Conservation (phyloP, 1,284 basidiomycete genomes). For the Microbotryum intermedium region DNA sequence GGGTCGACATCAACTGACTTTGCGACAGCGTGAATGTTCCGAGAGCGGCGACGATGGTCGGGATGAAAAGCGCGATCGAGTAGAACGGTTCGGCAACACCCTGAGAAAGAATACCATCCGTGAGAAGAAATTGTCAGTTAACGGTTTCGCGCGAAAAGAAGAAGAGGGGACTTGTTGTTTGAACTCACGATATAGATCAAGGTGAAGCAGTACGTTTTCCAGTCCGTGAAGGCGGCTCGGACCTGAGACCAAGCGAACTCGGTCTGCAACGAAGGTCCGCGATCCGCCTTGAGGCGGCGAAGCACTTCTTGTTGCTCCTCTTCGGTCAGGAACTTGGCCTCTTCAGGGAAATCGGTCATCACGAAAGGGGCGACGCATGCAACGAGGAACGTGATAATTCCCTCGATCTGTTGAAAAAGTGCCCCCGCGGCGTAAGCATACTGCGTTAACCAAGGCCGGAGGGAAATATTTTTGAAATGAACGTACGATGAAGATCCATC, state of each 20-base stretch:
- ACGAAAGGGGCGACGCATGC: slow-evolving; percentile 37
- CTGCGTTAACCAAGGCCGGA: no score
- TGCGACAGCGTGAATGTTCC: slow-evolving; percentile 39
- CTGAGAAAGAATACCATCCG: slow-evolving; percentile 29
- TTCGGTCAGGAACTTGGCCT: slow-evolving; percentile 27
- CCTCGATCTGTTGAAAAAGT: slow-evolving; percentile 35
- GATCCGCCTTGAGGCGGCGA: neutral
- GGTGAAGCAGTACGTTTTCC: slow-evolving; percentile 29
- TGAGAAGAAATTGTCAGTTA: slow-evolving; percentile 2
- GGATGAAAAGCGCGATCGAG: slow-evolving; percentile 36
- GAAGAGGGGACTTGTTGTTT: no score
- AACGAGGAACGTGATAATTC: slow-evolving; percentile 40
- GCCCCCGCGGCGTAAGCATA: no score
- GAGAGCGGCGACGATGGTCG: slow-evolving; percentile 40
- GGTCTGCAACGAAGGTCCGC: neutral
- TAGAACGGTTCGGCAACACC: slow-evolving; percentile 9
- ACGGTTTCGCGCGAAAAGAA: no score
- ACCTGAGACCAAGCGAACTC: neutral
- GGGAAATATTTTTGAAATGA: no score
- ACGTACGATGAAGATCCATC: slow-evolving; percentile 36
- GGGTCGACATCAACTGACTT: slow-evolving; percentile 40
- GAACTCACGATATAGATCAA: neutral
- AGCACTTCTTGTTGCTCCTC: neutral
- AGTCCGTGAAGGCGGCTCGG: slow-evolving; percentile 31
- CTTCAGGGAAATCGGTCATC: slow-evolving; percentile 42